These are phyloP conservation scores for Cercophora newfieldiana DNA, from an alignment of 495 filamentous ascomycete genomes.

Conservation along the genomic window DNA sequence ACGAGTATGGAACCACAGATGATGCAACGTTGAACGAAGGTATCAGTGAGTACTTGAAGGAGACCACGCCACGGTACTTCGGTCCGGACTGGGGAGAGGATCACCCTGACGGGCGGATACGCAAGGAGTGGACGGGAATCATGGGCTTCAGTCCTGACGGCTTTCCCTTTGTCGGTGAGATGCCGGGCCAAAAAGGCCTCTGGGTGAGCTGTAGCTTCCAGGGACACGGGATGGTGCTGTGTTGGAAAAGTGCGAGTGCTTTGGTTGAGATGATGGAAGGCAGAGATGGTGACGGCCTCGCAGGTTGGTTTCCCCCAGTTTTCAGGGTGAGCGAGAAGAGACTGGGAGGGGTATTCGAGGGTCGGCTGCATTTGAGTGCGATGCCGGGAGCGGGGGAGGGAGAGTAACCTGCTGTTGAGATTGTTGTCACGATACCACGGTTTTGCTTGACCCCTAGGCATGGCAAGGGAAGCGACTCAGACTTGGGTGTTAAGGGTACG, in stretches of 20 bases:
- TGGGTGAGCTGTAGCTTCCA: conserved; percentile 57
- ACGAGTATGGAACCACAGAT: conserved; percentile 55
- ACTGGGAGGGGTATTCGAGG: conserved; percentile 44
- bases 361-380: conserved; percentile 32
- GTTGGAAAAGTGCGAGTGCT: conserved; percentile 56
- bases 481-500: no score
- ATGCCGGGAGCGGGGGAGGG: neutral
- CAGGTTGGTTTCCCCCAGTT: conserved; percentile 53
- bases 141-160: conserved; percentile 61
- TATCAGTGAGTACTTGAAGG: conserved; percentile 54
- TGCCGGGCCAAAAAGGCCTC: conserved; percentile 43
- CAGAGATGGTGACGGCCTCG: conserved; percentile 34
- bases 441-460: neutral
- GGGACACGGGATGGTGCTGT: conserved; percentile 61
- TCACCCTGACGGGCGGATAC: conserved; percentile 55
- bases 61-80: conserved; percentile 53
- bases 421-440: neutral
- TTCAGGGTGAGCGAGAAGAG: conserved; percentile 50
- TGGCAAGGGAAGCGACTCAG: no score
- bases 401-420: neutral
- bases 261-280: conserved; percentile 53
- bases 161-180: conserved; percentile 55
- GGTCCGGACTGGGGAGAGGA: conserved; percentile 61
- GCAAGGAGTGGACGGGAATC: conserved; percentile 62
- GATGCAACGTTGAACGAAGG: conserved; percentile 57